phyloP scores from a whole-genome alignment of 2,329 filamentous ascomycete genomes.

The Chaetomiaceae sp. region DNA sequence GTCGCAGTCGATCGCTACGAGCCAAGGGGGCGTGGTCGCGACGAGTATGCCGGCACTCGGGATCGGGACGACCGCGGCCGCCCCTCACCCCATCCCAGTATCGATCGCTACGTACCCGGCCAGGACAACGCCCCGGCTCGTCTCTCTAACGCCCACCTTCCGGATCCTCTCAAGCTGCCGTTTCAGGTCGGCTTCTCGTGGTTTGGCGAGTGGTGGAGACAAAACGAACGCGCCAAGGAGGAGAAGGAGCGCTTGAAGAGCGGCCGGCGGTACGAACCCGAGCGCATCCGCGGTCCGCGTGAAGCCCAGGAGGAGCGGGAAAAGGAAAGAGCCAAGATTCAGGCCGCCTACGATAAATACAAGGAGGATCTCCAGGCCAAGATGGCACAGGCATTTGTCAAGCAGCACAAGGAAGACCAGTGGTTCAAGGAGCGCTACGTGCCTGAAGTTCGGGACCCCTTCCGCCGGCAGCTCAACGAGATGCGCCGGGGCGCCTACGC shows the following conservation, averaged over 20 bases:
- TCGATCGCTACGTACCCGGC: constrained; percentile 80
- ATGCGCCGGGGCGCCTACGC: constrained; percentile 74
- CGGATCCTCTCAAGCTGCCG: constrained; percentile 66
- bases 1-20: constrained; percentile 71
- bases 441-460: constrained; percentile 69
- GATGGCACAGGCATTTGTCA: constrained; percentile 86
- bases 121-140: constrained; percentile 52
- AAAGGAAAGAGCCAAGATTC: constrained; percentile 73
- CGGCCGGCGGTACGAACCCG: constrained; percentile 63
- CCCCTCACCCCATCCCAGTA: constrained; percentile 63
- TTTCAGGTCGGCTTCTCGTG: constrained; percentile 83
- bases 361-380: constrained; percentile 66
- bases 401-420: constrained; percentile 89
- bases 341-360: constrained; percentile 62
- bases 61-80: constrained; percentile 45
- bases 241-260: constrained; percentile 69
- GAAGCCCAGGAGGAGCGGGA: constrained; percentile 70
- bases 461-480: constrained; percentile 72
- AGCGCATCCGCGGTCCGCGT: constrained; percentile 57
- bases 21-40: constrained; percentile 59
- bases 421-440: constrained; percentile 98
- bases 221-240: constrained; percentile 77
- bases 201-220: constrained; percentile 82
- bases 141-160: constrained; percentile 58
- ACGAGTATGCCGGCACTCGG: constrained; percentile 57